Evolutionary conservation across 345 rosid species (phyloP), one percentile per base, ranked within the genome.

Genomic region (Citrus medica): DNA sequence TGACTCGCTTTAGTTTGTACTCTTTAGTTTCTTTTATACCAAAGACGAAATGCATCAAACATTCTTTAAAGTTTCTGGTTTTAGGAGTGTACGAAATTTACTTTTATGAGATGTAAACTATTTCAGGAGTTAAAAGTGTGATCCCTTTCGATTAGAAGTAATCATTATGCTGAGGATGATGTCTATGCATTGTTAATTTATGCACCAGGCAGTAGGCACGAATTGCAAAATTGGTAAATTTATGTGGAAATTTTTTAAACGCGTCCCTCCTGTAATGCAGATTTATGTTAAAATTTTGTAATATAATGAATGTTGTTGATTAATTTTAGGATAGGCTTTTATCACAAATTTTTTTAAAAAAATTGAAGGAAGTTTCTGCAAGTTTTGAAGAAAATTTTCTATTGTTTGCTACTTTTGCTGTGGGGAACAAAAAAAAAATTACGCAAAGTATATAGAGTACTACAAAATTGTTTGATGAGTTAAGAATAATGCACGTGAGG

Each of bases 401-500:
- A 46, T 0, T 13, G 51, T 46, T 46, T 0, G 1, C 51, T 13
- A 3, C 5, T 46, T 46, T 46, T 13, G 1, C 17, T 13, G 1
- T 13, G 51, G 1, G 51, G 5, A 32, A 30, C 33, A 35, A 46
- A 46, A 3, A 46, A 3, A 3, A 46, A 46, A 3, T 13, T 10
- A 3, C 40, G 0, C 0, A 3, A 42, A 12, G 14, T 0, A 3
- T 0, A 42, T 9, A 2, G 14, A 3, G 16, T 12, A 42, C 0
- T 10, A 42, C 46, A 37, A 37, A 37, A 0, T 37, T 37, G 38
- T 40, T 40, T 40, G 46, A 40, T 3, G 13, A 40, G 0, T 9
- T 9, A 2, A 40, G 14, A 42, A 12, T 0, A 46, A 12, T 46
- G 51, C 51, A 46, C 0, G 14, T 2, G 51, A 42, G 4, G 48